These are phyloP conservation scores for Penicillium flavigenum DNA, from an alignment of 495 filamentous ascomycete genomes.

Conservation along the genomic window DNA sequence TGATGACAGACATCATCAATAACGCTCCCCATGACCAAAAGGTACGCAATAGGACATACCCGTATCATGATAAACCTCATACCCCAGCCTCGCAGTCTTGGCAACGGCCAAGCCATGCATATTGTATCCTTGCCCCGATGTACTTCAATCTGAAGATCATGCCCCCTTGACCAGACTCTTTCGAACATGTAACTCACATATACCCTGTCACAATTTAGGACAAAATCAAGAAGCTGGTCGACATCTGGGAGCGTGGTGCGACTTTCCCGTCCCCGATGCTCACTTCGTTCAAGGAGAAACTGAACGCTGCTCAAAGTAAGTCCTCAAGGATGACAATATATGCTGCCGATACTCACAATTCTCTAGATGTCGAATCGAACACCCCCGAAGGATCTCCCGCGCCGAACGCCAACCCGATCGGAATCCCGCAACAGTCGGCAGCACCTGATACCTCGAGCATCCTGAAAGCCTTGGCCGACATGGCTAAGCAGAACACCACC, in stretches of 20 bases:
- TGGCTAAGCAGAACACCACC: slow-evolving; percentile 76
- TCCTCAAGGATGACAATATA: not conserved
- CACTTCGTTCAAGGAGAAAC: slow-evolving; percentile 78
- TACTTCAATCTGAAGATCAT: slow-evolving; percentile 33
- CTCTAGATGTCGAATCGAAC: slow-evolving; percentile 63
- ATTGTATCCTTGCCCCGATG: slow-evolving; percentile 18
- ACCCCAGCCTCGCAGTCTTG: not conserved
- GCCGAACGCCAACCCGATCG: slow-evolving; percentile 47
- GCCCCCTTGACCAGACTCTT: not conserved
- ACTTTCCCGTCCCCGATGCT: slow-evolving; percentile 87
- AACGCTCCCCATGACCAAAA: slow-evolving; percentile 93
- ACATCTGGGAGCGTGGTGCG: slow-evolving; percentile 95
- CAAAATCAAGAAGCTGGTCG: slow-evolving; percentile 92
- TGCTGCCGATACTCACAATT: slow-evolving; percentile 25
- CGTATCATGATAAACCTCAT: slow-evolving; percentile 21
- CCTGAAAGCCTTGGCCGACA: slow-evolving; percentile 78
- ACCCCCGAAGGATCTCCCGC: slow-evolving; percentile 80
- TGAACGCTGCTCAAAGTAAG: slow-evolving; percentile 70
- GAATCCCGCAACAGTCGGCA: slow-evolving; percentile 36
- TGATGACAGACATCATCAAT: slow-evolving; percentile 95
- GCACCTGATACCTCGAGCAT: slow-evolving; percentile 68
- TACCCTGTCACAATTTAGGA: slow-evolving; percentile 60
- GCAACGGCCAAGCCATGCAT: slow-evolving; percentile 16
- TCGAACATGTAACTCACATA: slow-evolving; percentile 48
- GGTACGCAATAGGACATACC: slow-evolving; percentile 67